Evolutionary conservation across 2,329 filamentous ascomycete species (phyloP).

Genomic region (Aspergillus pseudonomiae): DNA sequence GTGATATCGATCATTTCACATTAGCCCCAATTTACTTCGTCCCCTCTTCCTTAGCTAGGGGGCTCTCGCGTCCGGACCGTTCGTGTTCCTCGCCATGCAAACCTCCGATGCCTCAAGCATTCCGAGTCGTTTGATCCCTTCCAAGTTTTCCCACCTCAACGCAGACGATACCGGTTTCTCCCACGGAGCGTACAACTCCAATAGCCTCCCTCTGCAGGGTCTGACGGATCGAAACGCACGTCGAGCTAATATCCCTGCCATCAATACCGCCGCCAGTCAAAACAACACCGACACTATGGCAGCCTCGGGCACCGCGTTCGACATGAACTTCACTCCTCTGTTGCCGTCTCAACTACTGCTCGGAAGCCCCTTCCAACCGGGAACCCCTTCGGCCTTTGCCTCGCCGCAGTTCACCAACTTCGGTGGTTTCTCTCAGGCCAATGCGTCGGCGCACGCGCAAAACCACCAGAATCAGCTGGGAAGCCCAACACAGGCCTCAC

Average conservation of each 20-base stretch:
- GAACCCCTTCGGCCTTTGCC: conserved; percentile 84
- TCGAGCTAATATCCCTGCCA: conserved; percentile 80
- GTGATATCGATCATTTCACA: conserved; percentile 21
- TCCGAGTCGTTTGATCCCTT: conserved; percentile 67
- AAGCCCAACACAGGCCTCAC: conserved; percentile 74
- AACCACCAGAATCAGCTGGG: conserved; percentile 63
- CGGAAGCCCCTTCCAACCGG: conserved; percentile 94
- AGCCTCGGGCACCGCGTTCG: conserved; percentile 84
- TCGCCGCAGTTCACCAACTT: conserved; percentile 91
- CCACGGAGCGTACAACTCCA: conserved; percentile 87
- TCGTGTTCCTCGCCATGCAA: conserved; percentile 74
- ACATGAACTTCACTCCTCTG: conserved; percentile 98
- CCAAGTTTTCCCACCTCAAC: conserved; percentile 74
- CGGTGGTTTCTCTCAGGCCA: conserved; percentile 71
- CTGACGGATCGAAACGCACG: conserved; percentile 87
- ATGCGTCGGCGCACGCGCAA: conserved; percentile 56
- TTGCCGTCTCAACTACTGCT: conserved; percentile 92
- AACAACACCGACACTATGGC: conserved; percentile 70
- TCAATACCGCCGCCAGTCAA: conserved; percentile 77
- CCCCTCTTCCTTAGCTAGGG: conserved; percentile 75
- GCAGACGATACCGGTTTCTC: conserved; percentile 84
- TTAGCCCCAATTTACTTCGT: conserved; percentile 57
- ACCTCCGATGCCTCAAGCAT: conserved; percentile 70
- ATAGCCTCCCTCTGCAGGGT: conserved; percentile 69
- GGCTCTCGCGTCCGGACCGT: conserved; percentile 72